Conservation (phyloP, 73 alveolate genomes). For the Strombidium stylifer region DNA sequence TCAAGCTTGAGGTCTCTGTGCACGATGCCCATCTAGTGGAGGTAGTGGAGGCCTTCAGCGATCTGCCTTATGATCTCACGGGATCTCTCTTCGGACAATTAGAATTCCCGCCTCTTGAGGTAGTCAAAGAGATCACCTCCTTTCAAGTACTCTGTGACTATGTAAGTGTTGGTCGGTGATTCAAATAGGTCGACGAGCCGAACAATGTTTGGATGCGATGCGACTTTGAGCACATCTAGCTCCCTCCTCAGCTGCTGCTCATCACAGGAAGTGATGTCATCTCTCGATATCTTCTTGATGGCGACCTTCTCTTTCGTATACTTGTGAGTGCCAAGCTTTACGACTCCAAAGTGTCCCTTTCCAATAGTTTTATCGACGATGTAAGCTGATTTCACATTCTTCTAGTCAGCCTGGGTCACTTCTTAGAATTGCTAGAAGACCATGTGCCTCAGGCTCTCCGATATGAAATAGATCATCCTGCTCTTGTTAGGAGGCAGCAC, state of each 20-base stretch:
- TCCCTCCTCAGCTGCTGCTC: slow-evolving; percentile 66
- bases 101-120: slow-evolving; percentile 61
- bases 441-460: too few relatives aligned
- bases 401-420: slow-evolving; percentile 66
- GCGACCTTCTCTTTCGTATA: slow-evolving; percentile 66
- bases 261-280: slow-evolving; percentile 49
- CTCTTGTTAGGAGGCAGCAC: slow-evolving; percentile 74
- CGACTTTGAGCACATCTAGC: slow-evolving; percentile 72
- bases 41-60: neutral
- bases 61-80: slow-evolving; percentile 25
- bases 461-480: slow-evolving; percentile 70
- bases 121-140: slow-evolving; percentile 77
- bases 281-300: slow-evolving; percentile 55
- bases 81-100: slow-evolving; percentile 56
- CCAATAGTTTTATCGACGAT: slow-evolving; percentile 67
- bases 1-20: slow-evolving; percentile 12
- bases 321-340: slow-evolving; percentile 28
- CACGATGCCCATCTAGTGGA: neutral
- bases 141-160: slow-evolving; percentile 65
- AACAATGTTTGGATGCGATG: slow-evolving; percentile 71
- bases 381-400: slow-evolving; percentile 74
- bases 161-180: slow-evolving; percentile 60
- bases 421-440: too few relatives aligned
- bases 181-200: slow-evolving; percentile 74
- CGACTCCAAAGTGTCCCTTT: neutral